Evolutionary conservation across 106 monocot species (phyloP).

Genomic region (Dioscorea alata): DNA sequence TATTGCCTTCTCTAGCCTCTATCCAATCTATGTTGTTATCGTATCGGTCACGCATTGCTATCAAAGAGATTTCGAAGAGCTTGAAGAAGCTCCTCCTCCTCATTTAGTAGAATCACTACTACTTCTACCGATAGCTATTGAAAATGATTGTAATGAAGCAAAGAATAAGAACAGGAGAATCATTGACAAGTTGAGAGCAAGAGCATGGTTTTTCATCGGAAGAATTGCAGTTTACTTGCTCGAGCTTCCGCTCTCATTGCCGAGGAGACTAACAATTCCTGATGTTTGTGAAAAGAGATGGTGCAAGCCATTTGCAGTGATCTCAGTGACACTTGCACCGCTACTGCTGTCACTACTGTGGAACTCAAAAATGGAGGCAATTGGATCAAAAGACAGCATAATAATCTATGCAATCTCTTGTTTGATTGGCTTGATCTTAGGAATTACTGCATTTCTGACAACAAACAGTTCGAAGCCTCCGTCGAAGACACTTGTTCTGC

Average conservation of each 20-base stretch:
- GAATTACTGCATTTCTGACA: conserved; percentile 17
- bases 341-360: conserved; percentile 25
- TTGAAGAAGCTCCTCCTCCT: background rate
- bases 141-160: no score
- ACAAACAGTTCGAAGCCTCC: conserved; percentile 34
- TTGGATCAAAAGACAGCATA: conserved; percentile 1
- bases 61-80: background rate
- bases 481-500: conserved; percentile 2
- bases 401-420: conserved; percentile 2
- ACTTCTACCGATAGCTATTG: conserved; percentile 5
- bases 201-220: background rate
- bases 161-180: background rate
- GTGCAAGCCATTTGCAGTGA: conserved; percentile 44
- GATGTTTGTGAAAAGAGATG: conserved; percentile 40
- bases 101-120: conserved; percentile 2
- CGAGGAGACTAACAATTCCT: conserved; percentile 56
- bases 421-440: conserved; percentile 19
- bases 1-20: conserved; percentile 35
- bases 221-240: conserved; percentile 8
- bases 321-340: conserved; percentile 36
- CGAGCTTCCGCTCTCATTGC: conserved; percentile 38
- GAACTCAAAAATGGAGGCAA: conserved; percentile 11
- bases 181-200: background rate
- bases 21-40: conserved; percentile 27
- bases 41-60: conserved; percentile 17